Base-by-base conservation (phyloP, 768 basidiomycete genomes). In the Termitomyces sp. region DNA sequence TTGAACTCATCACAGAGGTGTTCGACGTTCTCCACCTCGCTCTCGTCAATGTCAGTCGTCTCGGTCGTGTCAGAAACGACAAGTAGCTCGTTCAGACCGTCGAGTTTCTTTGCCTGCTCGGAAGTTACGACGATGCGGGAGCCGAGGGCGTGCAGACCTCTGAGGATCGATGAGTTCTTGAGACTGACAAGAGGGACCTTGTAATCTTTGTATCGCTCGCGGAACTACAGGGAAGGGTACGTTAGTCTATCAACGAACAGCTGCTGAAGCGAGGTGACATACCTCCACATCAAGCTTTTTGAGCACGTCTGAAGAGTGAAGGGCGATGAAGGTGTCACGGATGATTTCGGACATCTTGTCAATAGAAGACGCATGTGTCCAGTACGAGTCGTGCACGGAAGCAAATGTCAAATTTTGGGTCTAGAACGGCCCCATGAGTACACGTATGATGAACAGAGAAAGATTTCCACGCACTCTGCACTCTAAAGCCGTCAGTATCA, bases 321-420 rank as follows among this genome's bases (percentile, higher is more conserved):
- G 79, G 0, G 88, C 85, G 57, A 98, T 90, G 71, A 99, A 99
- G 0, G 92, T 93, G 45, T 95, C 90, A 30, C 96, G 88, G 65
- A 98, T 96, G 64, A 90, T 79, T 48, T 77, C 78, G 0, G 92
- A 90, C 94, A 98, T 96, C 53, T 84, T 74, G 72, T 97, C 92
- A 54, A 98, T 88, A 62, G 80, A 82, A 46, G 75, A 82, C 0
- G 97, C 89, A 68, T 99, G 97, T 4, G 96, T 98, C 97, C 97
- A 99, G 73, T 98, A 99, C 0, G 97, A 98, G 68, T 99, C 97
- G 68, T 99, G 97, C 12, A 99, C 97, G 0, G 94, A 91, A 0
- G 96, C 95, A 70, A 98, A 98, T 0, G 87, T 86, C 63, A 99
- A 66, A 38, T 77, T 79, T 65, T 81, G 82, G 13, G 86, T 81